Evolutionary conservation across 106 monocot genomes (phyloP).

Genomic region (Dactylorhiza incarnata): DNA sequence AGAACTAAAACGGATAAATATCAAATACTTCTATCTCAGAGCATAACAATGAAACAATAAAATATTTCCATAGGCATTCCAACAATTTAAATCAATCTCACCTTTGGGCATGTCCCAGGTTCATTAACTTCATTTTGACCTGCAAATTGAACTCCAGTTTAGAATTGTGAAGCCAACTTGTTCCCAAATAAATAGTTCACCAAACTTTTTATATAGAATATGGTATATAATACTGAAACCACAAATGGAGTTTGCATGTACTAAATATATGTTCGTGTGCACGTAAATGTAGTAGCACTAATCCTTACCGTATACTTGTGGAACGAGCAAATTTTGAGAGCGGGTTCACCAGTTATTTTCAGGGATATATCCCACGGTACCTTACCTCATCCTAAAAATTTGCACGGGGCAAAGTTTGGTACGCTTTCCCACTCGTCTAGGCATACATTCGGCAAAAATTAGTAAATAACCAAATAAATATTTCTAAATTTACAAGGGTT

Average conservation of each 20-base stretch:
- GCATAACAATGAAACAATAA: neutral
- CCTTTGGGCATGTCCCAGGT: constrained; percentile 88
- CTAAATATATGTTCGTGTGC: neutral
- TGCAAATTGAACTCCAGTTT: constrained; percentile 29
- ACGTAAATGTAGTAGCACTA: neutral
- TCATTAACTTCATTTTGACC: constrained; percentile 86
- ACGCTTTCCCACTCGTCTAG: neutral
- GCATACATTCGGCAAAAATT: neutral
- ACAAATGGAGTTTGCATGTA: neutral
- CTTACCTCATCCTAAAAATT: neutral
- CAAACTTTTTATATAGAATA: neutral
- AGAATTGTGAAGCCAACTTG: neutral
- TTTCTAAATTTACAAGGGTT: neutral
- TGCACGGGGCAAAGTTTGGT: neutral
- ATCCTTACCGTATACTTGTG: neutral
- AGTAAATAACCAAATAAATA: neutral
- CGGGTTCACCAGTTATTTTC: neutral
- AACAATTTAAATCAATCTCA: constrained; percentile 12
- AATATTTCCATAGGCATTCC: neutral
- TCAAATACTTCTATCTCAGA: neutral
- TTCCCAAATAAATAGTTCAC: neutral
- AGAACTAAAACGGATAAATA: neutral
- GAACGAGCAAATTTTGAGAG: neutral
- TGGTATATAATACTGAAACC: neutral
- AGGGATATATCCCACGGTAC: neutral